Evolutionary conservation across 2,329 filamentous ascomycete species (phyloP).

Genomic region (Chaetomium olivaceum): DNA sequence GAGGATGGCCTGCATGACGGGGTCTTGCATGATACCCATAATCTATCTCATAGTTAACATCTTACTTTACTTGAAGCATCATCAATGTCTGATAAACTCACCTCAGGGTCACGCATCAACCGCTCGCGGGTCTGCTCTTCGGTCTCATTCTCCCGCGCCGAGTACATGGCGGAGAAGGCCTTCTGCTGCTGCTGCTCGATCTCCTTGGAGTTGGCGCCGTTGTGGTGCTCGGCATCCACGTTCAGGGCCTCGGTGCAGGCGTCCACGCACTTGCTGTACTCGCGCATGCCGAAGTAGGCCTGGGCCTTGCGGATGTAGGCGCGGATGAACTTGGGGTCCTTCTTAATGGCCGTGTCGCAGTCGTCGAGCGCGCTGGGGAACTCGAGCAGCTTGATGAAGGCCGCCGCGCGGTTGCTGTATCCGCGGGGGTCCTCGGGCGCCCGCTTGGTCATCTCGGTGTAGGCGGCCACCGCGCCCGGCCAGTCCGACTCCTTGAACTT

Average conservation of each 20-base stretch:
- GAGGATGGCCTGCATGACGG: conserved; percentile 95
- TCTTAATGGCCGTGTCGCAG: conserved; percentile 88
- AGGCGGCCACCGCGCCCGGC: conserved; percentile 91
- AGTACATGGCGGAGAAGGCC: conserved; percentile 85
- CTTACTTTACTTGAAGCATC: conserved; percentile 2
- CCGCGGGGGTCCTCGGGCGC: conserved; percentile 89
- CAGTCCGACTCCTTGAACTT: conserved; percentile 98
- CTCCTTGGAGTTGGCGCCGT: conserved; percentile 79
- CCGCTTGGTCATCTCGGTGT: conserved; percentile 95
- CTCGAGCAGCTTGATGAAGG: conserved; percentile 93
- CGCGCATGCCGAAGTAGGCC: conserved; percentile 94
- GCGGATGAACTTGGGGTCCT: conserved; percentile 87
- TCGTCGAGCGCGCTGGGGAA: conserved; percentile 93
- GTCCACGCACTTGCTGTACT: conserved; percentile 94
- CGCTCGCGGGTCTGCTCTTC: conserved; percentile 94
- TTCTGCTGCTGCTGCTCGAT: conserved; percentile 95
- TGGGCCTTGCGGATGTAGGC: conserved; percentile 97
- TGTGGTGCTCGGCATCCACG: conserved; percentile 69
- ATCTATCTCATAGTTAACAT: conserved; percentile 55
- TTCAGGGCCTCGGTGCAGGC: conserved; percentile 77
- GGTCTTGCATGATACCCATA: conserved; percentile 88
- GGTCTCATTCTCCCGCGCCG: conserved; percentile 87
- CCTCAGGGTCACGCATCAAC: conserved; percentile 86
- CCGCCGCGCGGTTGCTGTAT: conserved; percentile 95
- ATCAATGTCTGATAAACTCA: conserved; percentile 48